These are phyloP conservation scores for Zea mays DNA, from an alignment of 176 grass and related monocot species.

Conservation along the genomic window Zm-B73-REFERENCE-NAM-5.0 NC_050105.1:140329001-140329500, in stretches of 20 bases:
- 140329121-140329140: not conserved
- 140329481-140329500: too few relatives aligned
- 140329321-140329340: not conserved
- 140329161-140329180: not conserved
- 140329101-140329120: too few relatives aligned
- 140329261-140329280: slow-evolving; percentile 15
- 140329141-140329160: not conserved
- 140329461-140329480: slow-evolving; percentile 10
- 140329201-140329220: not conserved
- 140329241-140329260: not conserved
- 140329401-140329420: not conserved
- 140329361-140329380: slow-evolving; percentile 25
- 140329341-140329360: slow-evolving; percentile 9
- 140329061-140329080: not conserved
- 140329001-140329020: too few relatives aligned
- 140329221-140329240: not conserved
- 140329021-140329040: not conserved
- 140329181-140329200: not conserved
- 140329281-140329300: not conserved
- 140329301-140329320: not conserved
- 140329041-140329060: slow-evolving; percentile 1
- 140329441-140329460: slow-evolving; percentile 20
- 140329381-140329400: not conserved
- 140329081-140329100: not conserved
- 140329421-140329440: not conserved